Conservation (phyloP, 2,329 filamentous ascomycete species). For the Cladophialophora psammophila region DNA sequence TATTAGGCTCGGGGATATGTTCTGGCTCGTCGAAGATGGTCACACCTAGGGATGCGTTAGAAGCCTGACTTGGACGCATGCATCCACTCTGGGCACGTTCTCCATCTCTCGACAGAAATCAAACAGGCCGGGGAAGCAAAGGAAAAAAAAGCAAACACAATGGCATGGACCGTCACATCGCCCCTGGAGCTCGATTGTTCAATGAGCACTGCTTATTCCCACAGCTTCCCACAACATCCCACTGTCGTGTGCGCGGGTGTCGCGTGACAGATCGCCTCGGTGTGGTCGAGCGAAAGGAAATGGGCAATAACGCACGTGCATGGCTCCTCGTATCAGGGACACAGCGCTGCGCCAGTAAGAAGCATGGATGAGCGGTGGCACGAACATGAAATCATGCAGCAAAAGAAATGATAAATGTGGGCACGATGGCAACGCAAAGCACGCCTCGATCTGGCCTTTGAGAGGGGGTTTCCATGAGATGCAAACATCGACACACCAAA, state of each 20-base stretch:
- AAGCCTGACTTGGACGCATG: background rate
- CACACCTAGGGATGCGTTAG: conserved; percentile 35
- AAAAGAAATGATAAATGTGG: conserved; percentile 11
- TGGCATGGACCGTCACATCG: background rate
- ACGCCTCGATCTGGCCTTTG: background rate
- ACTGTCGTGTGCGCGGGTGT: conserved; percentile 12
- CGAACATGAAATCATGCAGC: conserved; percentile 13
- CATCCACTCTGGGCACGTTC: background rate
- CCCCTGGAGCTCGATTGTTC: conserved; percentile 3
- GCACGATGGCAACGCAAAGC: conserved; percentile 3
- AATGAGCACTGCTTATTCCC: conserved; percentile 3
- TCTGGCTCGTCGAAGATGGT: conserved; percentile 42
- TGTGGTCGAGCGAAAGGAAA: conserved; percentile 5
- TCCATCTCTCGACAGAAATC: background rate
- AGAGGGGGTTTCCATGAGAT: background rate
- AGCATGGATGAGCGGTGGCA: conserved; percentile 4
- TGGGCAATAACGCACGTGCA: conserved; percentile 19
- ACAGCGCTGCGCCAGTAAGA: conserved; percentile 1
- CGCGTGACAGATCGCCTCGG: conserved; percentile 21
- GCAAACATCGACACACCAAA: background rate
- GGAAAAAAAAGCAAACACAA: conserved; percentile 20
- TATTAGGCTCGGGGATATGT: conserved; percentile 34
- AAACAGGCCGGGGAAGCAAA: background rate
- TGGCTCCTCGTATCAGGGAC: conserved; percentile 13
- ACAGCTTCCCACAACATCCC: background rate